Conservation (phyloP, 257 asterid genomes). For the Gynochthodes officinalis region DNA sequence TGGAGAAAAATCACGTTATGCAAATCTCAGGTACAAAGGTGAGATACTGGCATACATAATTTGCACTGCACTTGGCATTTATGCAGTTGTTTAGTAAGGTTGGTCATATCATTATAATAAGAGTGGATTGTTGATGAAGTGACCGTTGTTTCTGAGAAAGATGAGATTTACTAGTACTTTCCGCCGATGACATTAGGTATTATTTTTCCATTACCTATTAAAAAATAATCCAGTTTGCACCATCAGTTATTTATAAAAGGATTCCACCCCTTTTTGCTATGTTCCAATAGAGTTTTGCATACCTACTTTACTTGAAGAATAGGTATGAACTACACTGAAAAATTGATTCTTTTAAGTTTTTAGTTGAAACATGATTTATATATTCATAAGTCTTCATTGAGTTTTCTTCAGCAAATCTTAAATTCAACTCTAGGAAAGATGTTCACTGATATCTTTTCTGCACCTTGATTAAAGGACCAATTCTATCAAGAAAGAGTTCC, state of each 20-base stretch:
- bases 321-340: not conserved
- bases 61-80: not conserved
- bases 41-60: conserved; percentile 6
- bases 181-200: not conserved
- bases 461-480: not conserved
- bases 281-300: not conserved
- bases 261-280: not conserved
- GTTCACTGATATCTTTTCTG: not conserved
- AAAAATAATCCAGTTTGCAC: too few relatives aligned
- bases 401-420: not conserved
- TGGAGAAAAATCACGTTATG: conserved; percentile 64
- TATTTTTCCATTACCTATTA: not conserved
- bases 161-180: not conserved
- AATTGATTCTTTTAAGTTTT: not conserved
- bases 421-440: not conserved
- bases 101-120: not conserved
- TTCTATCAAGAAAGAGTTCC: not conserved
- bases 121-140: not conserved
- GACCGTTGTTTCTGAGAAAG: not conserved
- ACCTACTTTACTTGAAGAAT: not conserved
- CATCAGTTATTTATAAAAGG: not conserved
- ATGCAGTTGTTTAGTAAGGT: not conserved
- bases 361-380: not conserved
- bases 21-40: conserved; percentile 64
- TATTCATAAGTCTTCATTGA: not conserved